A percentile compares a stretch with the other conserved stretches of the same genome.
Evolutionary conservation across 805 yeast genomes (phyloP).

Genomic region (Zygotorulaspora florentina): DNA sequence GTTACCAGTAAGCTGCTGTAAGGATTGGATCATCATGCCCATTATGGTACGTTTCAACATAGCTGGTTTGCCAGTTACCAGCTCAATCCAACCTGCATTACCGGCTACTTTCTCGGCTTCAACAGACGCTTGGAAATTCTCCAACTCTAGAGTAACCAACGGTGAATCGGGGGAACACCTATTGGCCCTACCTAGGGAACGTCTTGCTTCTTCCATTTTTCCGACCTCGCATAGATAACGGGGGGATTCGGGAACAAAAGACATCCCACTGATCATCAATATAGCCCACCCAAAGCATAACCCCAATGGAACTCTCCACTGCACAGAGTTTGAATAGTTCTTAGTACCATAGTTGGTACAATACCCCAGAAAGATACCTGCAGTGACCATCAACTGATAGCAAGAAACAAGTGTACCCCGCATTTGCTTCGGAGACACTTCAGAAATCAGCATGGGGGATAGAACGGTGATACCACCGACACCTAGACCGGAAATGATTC

Average conservation of each 20-base stretch:
- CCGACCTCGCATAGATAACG: conserved; percentile 56
- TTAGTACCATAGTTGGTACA: conserved; percentile 61
- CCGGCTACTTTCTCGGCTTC: conserved; percentile 60
- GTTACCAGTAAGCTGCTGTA: conserved; percentile 66
- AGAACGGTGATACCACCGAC: conserved; percentile 75
- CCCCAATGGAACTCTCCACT: conserved; percentile 73
- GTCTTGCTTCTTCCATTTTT: conserved; percentile 57
- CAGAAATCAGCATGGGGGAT: conserved; percentile 65
- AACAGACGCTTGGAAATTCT: conserved; percentile 54
- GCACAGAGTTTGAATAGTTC: conserved; percentile 40
- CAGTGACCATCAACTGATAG: conserved; percentile 66
- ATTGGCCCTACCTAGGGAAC: conserved; percentile 55
- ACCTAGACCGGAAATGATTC: conserved; percentile 66
- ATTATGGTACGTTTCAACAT: conserved; percentile 45
- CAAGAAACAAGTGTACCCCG: conserved; percentile 70
- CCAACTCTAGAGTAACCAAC: conserved; percentile 52
- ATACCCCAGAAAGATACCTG: conserved; percentile 73
- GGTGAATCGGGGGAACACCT: conserved; percentile 51
- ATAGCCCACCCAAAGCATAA: conserved; percentile 47
- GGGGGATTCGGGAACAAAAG: conserved; percentile 72
- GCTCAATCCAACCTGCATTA: conserved; percentile 58
- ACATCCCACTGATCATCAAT: conserved; percentile 36
- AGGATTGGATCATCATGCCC: conserved; percentile 54
- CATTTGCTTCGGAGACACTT: conserved; percentile 37
- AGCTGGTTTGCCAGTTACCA: conserved; percentile 64